Evolutionary conservation across 2,329 filamentous ascomycete genomes (phyloP), one percentile per base, ranked within the genome.

Genomic region (Cadophora sp.): DNA sequence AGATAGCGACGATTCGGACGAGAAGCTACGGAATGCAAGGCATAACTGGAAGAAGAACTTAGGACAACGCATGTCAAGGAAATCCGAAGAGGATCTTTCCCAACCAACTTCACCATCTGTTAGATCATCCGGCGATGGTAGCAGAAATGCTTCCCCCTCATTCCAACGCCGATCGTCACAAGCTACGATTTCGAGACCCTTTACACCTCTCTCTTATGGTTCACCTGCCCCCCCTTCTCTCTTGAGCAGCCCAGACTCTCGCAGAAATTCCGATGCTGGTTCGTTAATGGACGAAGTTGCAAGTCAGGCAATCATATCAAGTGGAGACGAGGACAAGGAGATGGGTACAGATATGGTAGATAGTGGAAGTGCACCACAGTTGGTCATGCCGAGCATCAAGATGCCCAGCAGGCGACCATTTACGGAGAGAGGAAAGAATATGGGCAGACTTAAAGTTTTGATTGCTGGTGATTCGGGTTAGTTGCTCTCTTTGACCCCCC

Each of bases 361-460:
- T 86, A 76, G 83, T 82, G 80, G 81, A 58, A 82, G 78, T 68
- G 84, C 83, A 48, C 91, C 91, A 27, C 94, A 98, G 78, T 85
- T 99, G n/a, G 92, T 99, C 68, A 99, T 99, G 96, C 96, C 96
- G 5, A 97, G 94, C 76, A 90, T 99, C 74, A 89, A 88, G 69
- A 96, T 99, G 87, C 95, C 96, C 3, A 91, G 88, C 68, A 89
- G 96, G 59, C 86, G 94, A 61, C 94, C 94, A 0, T 98, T 98
- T 78, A 97, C 96, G 0, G 88, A 91, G n/a, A 86, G 87, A 56
- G 96, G 96, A 18, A 95, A 91, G 80, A 85, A 85, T 41, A 86
- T 98, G 77, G 95, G 95, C 1, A 90, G 93, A 73, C 83, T 98
- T 64, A 98, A 97, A 81, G 83, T 98, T n/a, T 83, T 98, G 70